phyloP scores from a whole-genome alignment of 345 rosid species.

The Adansonia digitata region DNA sequence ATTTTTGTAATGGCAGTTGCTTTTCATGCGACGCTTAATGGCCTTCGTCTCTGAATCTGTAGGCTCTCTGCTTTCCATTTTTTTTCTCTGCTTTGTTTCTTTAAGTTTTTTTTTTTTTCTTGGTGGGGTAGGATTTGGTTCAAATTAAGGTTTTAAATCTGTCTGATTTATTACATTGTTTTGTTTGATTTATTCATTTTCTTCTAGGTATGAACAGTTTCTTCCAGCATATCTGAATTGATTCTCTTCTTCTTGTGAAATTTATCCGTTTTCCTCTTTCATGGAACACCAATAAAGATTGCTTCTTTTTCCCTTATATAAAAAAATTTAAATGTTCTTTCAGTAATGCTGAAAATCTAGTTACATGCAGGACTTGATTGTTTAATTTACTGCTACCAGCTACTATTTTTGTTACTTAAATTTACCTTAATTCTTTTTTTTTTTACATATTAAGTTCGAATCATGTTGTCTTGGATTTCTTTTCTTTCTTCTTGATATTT shows the following conservation, averaged over 20 bases:
- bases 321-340: not conserved
- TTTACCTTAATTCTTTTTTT: not conserved
- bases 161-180: slow-evolving; percentile 1
- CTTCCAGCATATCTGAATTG: slow-evolving; percentile 30
- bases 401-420: not conserved
- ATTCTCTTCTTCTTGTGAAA: not conserved
- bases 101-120: not conserved
- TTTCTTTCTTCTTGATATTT: too few relatives aligned
- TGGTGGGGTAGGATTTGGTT: not conserved
- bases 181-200: not conserved
- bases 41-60: slow-evolving; percentile 29
- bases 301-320: not conserved
- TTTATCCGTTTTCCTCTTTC: slow-evolving; percentile 2
- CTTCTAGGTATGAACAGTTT: not conserved
- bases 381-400: not conserved
- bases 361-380: not conserved
- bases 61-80: slow-evolving; percentile 11
- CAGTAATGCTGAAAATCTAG: not conserved
- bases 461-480: not conserved
- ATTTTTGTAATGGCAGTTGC: not conserved
- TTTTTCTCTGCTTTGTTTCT: not conserved
- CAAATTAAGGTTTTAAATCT: not conserved
- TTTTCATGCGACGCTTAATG: slow-evolving; percentile 11
- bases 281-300: not conserved
- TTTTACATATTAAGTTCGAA: not conserved